Base-by-base conservation (phyloP, 176 grass and related monocot species). In the Luzula sylvatica region DNA sequence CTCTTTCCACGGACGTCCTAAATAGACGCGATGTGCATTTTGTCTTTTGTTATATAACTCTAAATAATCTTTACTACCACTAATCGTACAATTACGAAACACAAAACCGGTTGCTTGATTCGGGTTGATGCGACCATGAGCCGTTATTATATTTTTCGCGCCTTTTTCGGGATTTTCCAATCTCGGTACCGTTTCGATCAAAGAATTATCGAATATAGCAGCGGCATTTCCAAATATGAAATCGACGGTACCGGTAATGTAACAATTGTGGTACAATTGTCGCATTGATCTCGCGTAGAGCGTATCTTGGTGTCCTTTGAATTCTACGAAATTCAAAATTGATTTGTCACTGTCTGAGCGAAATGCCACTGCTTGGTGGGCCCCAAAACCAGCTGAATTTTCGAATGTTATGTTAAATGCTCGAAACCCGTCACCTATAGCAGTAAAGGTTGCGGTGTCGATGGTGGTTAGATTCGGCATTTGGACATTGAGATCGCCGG, bases 1-100 rank as follows among this genome's bases (percentile, higher is more conserved):
- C 64, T 86, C 84, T 63, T 96, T 96, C 90, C 90, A 96, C 21
- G 84, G 90, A 7, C 90, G 74, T 11, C 90, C 90, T 48, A 96
- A 61, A 54, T 89, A 96, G 30, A 82, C 39, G 38, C 68, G 40
- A 44, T 96, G 73, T 0, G 75, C 83, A 17, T 47, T 22, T 1
- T 76, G 77, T 11, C 78, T 89, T 41, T 55, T 55, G 50, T 3
- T 22, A 41, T 75, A 86, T 50, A 84, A 52, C 2, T 19, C 45
- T 15, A 77, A 8, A 60, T 78, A 89, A 26, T 86, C 81, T 2
- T 39, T 46, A 56, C 24, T 77, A 7, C 81, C 80, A 65, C 72
- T 79, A 15, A 96, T 57, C 0, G 42, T 68, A 29, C 90, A 96
- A 40, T 69, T 72, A 15, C n/a, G 23, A 58, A 96, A 89, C 44